Base-by-base conservation (phyloP, 768 basidiomycete genomes). In the Termitomyces titanicus region DNA sequence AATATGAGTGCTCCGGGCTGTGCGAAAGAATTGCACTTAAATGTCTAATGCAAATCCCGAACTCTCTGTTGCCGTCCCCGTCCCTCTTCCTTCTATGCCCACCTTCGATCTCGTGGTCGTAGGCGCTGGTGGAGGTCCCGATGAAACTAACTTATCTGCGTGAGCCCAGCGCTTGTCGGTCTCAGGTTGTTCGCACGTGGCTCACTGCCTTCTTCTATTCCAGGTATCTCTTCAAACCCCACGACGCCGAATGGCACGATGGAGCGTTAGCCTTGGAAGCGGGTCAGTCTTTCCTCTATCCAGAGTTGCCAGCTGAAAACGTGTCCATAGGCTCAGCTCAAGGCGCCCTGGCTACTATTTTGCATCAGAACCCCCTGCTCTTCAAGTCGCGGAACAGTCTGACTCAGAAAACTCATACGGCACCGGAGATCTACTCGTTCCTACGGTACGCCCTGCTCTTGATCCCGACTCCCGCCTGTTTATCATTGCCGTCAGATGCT, bases 211-310 rank as follows among this genome's bases (percentile, higher is more conserved):
- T 48, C 57, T 33, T 47, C 58, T 37, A 40, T 60, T 57, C 53
- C 64, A 95, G 94, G n/a, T 98, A 96, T 74, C 74, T 97, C 49
- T 70, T 97, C 67, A 98, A 98, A 66, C 80, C 89, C 8, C 74
- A 70, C 59, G 68, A 75, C 34, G 65, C 76, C 10, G 64, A 72
- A 9, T 98, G 95, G 95, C 77, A 81, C 56, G 88, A 92, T 44
- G 94, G 94, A 5, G 82, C 89, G 44, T 60, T 96, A 6, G 89
- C 86, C 2, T 68, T 98, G 49, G 96, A 98, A 74, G 96, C 92
- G 66, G 94, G 94, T 91, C 57, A 61, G 80, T 33, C 29, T 22
- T 52, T 39, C 29, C 25, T 12, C 51, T 43, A 34, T 24, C 11
- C 24, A 18, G 18, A 27, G 34, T 25, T 54, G 25, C n/a, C 12